Evolutionary conservation across 73 alveolate species (phyloP).

Genomic region (Paraurostyla sp.): DNA sequence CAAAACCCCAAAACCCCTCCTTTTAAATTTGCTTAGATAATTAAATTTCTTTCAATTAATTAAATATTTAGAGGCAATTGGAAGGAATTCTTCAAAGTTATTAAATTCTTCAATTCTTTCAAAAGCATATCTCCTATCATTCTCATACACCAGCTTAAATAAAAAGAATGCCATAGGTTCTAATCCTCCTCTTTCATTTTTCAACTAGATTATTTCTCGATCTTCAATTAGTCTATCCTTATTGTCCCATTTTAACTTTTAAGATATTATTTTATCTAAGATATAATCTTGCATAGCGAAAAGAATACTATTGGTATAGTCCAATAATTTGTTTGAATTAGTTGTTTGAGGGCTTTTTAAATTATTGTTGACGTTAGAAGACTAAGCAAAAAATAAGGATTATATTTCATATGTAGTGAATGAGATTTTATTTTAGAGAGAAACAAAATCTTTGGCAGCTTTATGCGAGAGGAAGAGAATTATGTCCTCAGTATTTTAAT

Average conservation of each 20-base stretch:
- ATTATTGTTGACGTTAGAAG: neutral
- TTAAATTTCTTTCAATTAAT: neutral
- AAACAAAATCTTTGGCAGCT: constrained; percentile 44
- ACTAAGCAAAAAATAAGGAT: neutral
- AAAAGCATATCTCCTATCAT: constrained; percentile 54
- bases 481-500: constrained; percentile 51
- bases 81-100: constrained; percentile 41
- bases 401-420: neutral
- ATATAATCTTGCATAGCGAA: constrained; percentile 26
- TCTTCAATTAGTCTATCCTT: neutral
- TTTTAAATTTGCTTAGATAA: neutral
- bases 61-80: constrained; percentile 5
- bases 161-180: constrained; percentile 51
- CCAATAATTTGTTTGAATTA: neutral
- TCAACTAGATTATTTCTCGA: constrained; percentile 9
- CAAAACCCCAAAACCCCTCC: constrained; percentile 26
- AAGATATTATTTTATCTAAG: constrained; percentile 13
- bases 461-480: constrained; percentile 48
- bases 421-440: neutral
- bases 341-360: neutral
- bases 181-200: neutral
- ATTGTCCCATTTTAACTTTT: constrained; percentile 11
- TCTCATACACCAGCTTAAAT: constrained; percentile 35
- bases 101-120: constrained; percentile 25
- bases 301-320: constrained; percentile 36